Conservation (phyloP, 768 basidiomycete genomes). For the Hydnum rufescens region DNA sequence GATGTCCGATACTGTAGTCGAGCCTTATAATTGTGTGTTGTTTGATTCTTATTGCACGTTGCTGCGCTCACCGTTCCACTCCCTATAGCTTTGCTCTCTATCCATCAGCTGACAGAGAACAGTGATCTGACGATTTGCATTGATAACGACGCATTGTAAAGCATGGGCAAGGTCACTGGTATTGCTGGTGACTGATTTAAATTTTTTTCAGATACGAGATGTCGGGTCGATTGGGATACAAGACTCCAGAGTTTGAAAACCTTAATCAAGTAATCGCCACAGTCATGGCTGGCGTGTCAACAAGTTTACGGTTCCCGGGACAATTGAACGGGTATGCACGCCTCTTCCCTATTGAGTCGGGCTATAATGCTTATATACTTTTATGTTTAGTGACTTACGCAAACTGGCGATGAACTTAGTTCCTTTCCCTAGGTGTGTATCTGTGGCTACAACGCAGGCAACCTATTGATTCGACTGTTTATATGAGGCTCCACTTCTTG, state of each 20-base stretch:
- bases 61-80: background rate
- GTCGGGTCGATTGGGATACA: slow-evolving; percentile 39
- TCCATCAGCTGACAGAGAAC: slow-evolving; percentile 80
- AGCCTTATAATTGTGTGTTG: slow-evolving; percentile 20
- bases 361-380: slow-evolving; percentile 7
- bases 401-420: slow-evolving; percentile 88
- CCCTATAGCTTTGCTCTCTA: slow-evolving; percentile 56
- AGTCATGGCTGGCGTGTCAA: slow-evolving; percentile 91
- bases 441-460: background rate
- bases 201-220: slow-evolving; percentile 42
- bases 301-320: slow-evolving; percentile 82
- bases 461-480: background rate
- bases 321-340: slow-evolving; percentile 61
- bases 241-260: slow-evolving; percentile 40
- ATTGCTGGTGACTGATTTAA: background rate
- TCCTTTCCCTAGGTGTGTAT: slow-evolving; percentile 61
- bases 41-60: too few species aligned
- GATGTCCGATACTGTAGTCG: slow-evolving; percentile 32
- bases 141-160: slow-evolving; percentile 79
- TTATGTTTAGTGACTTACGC: slow-evolving; percentile 43
- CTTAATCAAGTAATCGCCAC: slow-evolving; percentile 65
- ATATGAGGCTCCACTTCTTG: slow-evolving; percentile 63
- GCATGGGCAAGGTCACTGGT: slow-evolving; percentile 20
- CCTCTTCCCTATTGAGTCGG: background rate
- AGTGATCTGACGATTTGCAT: slow-evolving; percentile 69